phyloP scores from a whole-genome alignment of 306 rosid genomes.

The Fagus crenata region DNA sequence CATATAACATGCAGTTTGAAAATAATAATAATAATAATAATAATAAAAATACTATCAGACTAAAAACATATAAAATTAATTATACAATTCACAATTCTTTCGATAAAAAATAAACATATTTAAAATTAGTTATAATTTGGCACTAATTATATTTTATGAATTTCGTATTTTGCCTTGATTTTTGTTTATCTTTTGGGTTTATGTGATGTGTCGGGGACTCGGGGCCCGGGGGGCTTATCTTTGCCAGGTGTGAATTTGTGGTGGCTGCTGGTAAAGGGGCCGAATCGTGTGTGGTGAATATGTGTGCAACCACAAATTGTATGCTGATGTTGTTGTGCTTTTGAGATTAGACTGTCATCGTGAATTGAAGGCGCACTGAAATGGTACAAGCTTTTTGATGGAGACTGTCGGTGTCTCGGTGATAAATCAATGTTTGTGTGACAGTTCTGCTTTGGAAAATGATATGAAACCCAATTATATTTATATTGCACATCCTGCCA shows the following conservation, averaged over 20 bases:
- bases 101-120: no score
- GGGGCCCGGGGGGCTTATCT: slow-evolving; percentile 1
- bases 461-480: no score
- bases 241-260: slow-evolving; percentile 4
- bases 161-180: not conserved
- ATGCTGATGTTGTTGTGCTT: not conserved
- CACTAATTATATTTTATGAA: not conserved
- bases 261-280: not conserved
- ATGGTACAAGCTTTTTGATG: no score
- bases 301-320: not conserved
- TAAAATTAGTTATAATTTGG: not conserved
- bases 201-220: not conserved
- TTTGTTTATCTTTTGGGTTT: not conserved
- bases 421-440: no score
- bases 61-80: no score
- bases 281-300: slow-evolving; percentile 1
- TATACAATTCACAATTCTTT: no score
- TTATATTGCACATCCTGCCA: no score
- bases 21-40: no score
- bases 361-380: not conserved
- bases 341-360: not conserved
- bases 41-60: no score
- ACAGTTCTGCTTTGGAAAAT: not conserved
- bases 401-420: no score
- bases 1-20: no score